These are phyloP conservation scores for Cladobotryum mycophilum DNA, from an alignment of 2,329 filamentous ascomycete species.

Conservation along the genomic window DNA sequence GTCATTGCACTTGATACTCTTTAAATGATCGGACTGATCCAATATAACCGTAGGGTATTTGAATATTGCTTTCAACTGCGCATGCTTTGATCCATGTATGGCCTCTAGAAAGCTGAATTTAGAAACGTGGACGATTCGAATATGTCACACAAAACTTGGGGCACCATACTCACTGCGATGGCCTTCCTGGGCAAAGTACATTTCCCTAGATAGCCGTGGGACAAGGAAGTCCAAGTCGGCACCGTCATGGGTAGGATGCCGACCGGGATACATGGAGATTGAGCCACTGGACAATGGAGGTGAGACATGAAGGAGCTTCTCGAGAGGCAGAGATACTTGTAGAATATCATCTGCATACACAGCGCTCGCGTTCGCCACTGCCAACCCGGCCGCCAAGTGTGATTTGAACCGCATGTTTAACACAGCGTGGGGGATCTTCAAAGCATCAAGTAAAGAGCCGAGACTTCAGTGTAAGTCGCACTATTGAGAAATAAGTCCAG, in stretches of 20 bases:
- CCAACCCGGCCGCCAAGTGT: background rate
- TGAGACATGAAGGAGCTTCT: background rate
- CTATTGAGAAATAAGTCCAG: too few relatives aligned
- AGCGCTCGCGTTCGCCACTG: background rate
- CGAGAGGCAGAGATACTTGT: too few relatives aligned
- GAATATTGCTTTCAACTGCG: background rate
- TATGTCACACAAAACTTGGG: background rate
- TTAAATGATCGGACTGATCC: constrained; percentile 1
- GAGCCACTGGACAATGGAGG: background rate
- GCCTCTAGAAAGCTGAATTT: background rate
- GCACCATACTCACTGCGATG: constrained; percentile 1
- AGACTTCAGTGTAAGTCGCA: too few relatives aligned
- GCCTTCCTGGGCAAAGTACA: constrained; percentile 5
- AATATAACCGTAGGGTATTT: constrained; percentile 3
- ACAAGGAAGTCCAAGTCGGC: background rate
- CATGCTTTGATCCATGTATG: constrained; percentile 5
- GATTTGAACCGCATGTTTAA: background rate
- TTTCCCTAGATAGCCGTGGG: background rate
- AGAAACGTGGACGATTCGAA: background rate
- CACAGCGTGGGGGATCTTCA: too few relatives aligned
- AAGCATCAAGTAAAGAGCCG: too few relatives aligned
- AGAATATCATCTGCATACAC: background rate
- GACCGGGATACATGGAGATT: background rate
- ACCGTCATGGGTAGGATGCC: background rate
- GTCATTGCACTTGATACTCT: background rate